Base-by-base conservation (phyloP, 2,329 filamentous ascomycete species). In the Colletotrichum gigasporum region DNA sequence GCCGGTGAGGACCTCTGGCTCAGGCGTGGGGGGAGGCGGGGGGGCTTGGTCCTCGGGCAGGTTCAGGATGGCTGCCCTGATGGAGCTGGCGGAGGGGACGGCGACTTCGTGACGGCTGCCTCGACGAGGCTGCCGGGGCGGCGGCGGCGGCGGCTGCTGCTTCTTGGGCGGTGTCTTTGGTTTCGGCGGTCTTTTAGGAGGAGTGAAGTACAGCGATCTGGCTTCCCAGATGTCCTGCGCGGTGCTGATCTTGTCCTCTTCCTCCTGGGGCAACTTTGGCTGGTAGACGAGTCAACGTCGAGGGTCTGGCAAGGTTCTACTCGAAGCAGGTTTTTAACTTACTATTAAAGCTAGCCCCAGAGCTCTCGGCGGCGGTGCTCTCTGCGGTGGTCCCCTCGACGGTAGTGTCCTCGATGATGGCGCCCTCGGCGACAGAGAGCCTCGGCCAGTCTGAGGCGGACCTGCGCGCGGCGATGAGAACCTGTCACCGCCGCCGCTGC, bases 231-330 rank as follows among this genome's bases (percentile, higher is more conserved):
- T n/a, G 18, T 51, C 44, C 4, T 52, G 22, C 12, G 30, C 5
- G 5, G 26, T 64, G 41, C 32, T 28, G 22, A 64, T 54, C 16
- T 64, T 64, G 14, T 48, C 48, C 28, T 39, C n/a, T 10, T 64
- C 56, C 11, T 61, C 56, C 12, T 42, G 12, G 16, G 61, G 28
- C 6, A 64, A 28, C 24, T 42, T 39, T 3, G 59, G 59, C 59
- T 63, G 24, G n/a, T 11, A 7, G 12, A 20, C 14, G 7, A 9
- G 11, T 48, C 3, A 57, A 34, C 32, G 30, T 39, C n/a, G 11
- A 39, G 41, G n/a, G 2, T 12, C 16, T 47, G 9, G 28, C 10
- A 24, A 3, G 4, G 2, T n/a, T 2, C 5, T 26, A 10, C 12
- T 11, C 8, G 4, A 4, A 18, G 7, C 6, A 7, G 6, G 12